phyloP scores from a whole-genome alignment of 164 flowering plant species.

The Saururus chinensis region DNA sequence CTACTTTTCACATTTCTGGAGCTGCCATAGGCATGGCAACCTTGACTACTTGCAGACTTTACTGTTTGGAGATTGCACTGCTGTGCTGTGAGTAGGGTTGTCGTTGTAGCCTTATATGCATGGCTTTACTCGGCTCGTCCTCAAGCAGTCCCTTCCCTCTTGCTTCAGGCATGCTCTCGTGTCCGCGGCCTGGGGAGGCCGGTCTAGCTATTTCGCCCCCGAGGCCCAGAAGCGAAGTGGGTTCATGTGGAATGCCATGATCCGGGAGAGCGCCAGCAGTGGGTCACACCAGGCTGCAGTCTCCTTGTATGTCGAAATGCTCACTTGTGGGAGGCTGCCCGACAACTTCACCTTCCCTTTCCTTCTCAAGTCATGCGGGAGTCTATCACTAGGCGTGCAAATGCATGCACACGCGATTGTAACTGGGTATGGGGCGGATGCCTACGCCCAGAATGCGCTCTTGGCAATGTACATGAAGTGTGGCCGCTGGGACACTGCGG shows the following conservation, averaged over 20 bases:
- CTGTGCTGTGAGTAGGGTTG: no score
- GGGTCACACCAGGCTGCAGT: slow-evolving; percentile 26
- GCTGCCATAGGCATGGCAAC: neutral
- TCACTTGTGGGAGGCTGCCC: slow-evolving; percentile 19
- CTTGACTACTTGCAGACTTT: neutral
- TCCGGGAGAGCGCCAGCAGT: slow-evolving; percentile 25
- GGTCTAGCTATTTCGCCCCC: neutral
- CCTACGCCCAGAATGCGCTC: slow-evolving; percentile 44
- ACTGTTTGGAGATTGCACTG: no score
- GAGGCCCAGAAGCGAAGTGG: slow-evolving; percentile 3
- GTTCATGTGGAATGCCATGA: slow-evolving; percentile 35
- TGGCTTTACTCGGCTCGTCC: neutral
- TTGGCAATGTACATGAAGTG: slow-evolving; percentile 59
- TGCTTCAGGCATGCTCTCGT: neutral
- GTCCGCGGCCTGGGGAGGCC: neutral
- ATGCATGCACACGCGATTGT: slow-evolving; percentile 29
- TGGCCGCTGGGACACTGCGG: slow-evolving; percentile 27
- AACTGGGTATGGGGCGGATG: slow-evolving; percentile 28
- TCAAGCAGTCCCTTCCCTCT: neutral
- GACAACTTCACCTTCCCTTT: slow-evolving; percentile 48
- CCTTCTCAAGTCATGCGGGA: slow-evolving; percentile 47
- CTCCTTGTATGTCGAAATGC: slow-evolving; percentile 37
- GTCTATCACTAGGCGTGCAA: slow-evolving; percentile 26
- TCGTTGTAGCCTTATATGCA: neutral
- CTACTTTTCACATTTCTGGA: no score